A percentile compares a stretch with the other conserved stretches of the same genome.
Conservation (phyloP, 495 filamentous ascomycete species). For the Lophiostoma macrostomum region DNA sequence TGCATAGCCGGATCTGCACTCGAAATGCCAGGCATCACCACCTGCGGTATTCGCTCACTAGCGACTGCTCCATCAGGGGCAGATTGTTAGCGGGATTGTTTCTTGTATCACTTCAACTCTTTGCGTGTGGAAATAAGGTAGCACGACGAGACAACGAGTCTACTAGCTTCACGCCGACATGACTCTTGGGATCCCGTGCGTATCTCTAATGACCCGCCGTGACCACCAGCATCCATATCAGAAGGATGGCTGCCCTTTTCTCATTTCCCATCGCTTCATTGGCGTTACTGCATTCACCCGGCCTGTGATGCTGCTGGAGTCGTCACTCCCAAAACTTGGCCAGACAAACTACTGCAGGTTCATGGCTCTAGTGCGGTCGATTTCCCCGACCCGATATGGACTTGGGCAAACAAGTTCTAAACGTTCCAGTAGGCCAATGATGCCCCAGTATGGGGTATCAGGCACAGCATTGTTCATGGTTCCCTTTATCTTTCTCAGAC, state of each 20-base stretch:
- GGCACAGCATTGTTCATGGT: slow-evolving; percentile 5
- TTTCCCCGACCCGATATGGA: no score
- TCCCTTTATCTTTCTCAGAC: slow-evolving; percentile 15
- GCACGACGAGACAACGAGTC: background rate
- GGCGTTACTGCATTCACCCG: slow-evolving; percentile 13
- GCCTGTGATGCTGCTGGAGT: background rate
- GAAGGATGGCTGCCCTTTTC: background rate
- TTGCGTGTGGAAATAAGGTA: slow-evolving; percentile 24
- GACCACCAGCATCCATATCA: no score
- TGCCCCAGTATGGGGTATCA: no score
- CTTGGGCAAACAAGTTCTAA: no score
- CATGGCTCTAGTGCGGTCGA: no score
- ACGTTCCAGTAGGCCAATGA: no score
- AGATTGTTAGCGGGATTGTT: no score
- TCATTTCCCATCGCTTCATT: slow-evolving; percentile 5
- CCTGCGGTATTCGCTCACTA: background rate
- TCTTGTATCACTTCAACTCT: no score
- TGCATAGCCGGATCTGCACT: slow-evolving; percentile 5
- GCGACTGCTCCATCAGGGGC: background rate
- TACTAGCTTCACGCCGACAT: no score
- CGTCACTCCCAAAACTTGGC: no score
- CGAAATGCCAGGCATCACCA: background rate
- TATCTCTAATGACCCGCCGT: no score
- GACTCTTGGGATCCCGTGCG: no score
- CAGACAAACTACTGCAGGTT: slow-evolving; percentile 20